These are phyloP conservation scores for Cryptococcus depauperatus DNA, from an alignment of 1,284 basidiomycete species.

Conservation along the genomic window DNA sequence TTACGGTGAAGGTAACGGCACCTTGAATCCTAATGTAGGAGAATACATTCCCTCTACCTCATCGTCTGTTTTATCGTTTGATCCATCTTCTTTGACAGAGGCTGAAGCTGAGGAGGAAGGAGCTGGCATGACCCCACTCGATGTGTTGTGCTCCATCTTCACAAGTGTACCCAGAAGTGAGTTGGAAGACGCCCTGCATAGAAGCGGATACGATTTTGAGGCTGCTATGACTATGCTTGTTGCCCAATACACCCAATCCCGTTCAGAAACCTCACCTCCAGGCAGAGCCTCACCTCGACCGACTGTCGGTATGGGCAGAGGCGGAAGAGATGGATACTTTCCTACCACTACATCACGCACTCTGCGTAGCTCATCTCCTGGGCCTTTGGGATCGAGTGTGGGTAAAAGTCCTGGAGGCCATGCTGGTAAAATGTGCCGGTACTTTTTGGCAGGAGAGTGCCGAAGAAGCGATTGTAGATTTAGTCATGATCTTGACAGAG, in stretches of 20 bases:
- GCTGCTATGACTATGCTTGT: constrained; percentile 86
- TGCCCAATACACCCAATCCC: constrained; percentile 51
- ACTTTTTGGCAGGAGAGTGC: constrained; percentile 94
- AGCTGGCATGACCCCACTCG: constrained; percentile 92
- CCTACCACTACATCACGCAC: constrained; percentile 27
- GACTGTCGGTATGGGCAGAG: constrained; percentile 21
- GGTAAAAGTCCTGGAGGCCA: constrained; percentile 46
- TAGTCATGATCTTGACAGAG: constrained; percentile 83
- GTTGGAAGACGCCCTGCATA: constrained; percentile 82
- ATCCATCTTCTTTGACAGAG: constrained; percentile 10
- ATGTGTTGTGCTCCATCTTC: constrained; percentile 88
- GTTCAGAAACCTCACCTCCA: constrained; percentile 40
- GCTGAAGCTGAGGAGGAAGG: constrained; percentile 10
- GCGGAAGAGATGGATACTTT: constrained; percentile 34
- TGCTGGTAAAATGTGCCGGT: constrained; percentile 74
- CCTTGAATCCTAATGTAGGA: background rate
- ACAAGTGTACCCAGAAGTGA: constrained; percentile 70
- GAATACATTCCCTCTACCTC: constrained; percentile 7
- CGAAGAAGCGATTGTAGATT: constrained; percentile 93
- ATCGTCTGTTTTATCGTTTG: constrained; percentile 15
- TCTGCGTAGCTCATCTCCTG: background rate
- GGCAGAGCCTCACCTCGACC: constrained; percentile 31
- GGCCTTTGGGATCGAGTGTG: background rate
- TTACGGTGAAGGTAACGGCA: no score
- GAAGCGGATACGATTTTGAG: constrained; percentile 89